Evolutionary conservation across 2,329 filamentous ascomycete species (phyloP).

Genomic region (Alternaria novae-zelandiae): DNA sequence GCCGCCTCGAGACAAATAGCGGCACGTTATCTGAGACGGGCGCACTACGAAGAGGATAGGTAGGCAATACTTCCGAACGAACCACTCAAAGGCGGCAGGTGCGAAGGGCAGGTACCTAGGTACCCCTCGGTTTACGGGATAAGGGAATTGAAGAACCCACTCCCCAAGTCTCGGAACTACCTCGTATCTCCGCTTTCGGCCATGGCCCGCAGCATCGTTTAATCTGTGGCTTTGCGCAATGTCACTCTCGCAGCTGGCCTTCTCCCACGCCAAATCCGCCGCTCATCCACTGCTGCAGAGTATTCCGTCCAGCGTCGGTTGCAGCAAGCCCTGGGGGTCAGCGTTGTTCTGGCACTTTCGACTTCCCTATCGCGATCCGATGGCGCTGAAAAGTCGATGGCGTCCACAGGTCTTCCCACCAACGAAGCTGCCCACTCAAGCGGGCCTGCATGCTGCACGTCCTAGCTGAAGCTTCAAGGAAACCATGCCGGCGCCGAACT

Average conservation of each 20-base stretch:
- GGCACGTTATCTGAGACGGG: slow-evolving; percentile 26
- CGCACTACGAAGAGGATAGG: slow-evolving; percentile 17
- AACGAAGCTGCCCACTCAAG: slow-evolving; percentile 29
- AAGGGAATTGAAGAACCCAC: slow-evolving; percentile 22
- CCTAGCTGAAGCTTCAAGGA: slow-evolving; percentile 28
- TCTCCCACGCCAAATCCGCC: neutral
- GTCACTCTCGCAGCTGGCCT: neutral
- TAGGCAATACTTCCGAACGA: slow-evolving; percentile 21
- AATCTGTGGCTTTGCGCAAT: neutral
- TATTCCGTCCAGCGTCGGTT: neutral
- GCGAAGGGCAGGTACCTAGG: slow-evolving; percentile 24
- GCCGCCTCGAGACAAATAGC: slow-evolving; percentile 15
- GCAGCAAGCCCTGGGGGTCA: slow-evolving; percentile 3
- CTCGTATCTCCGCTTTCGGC: slow-evolving; percentile 30
- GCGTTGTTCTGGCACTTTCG: slow-evolving; percentile 6
- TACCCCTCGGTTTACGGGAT: slow-evolving; percentile 24
- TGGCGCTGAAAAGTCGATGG: slow-evolving; percentile 33
- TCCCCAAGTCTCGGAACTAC: slow-evolving; percentile 16
- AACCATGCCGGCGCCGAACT: slow-evolving; percentile 30
- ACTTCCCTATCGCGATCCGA: slow-evolving; percentile 26
- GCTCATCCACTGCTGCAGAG: neutral
- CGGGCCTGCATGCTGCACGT: slow-evolving; percentile 36
- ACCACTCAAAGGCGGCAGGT: slow-evolving; percentile 39
- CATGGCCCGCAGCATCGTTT: slow-evolving; percentile 14
- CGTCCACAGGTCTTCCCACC: slow-evolving; percentile 21